phyloP scores from a whole-genome alignment of 139 green algal species.

The Chlamydomonas eustigma region DNA sequence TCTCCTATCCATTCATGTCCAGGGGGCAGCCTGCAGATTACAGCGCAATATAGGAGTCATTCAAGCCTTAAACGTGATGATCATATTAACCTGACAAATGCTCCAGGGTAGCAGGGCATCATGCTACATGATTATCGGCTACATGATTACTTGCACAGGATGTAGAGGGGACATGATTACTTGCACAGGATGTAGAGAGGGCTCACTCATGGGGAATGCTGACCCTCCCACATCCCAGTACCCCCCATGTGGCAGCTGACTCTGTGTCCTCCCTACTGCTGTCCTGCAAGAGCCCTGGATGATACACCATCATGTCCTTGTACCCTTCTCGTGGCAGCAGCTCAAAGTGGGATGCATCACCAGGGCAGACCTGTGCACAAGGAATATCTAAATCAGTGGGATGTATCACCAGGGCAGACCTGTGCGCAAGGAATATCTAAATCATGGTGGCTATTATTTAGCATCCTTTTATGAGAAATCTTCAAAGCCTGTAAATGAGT shows the following conservation, averaged over 20 bases:
- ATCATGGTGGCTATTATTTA: neutral
- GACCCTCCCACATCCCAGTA: conserved; percentile 5
- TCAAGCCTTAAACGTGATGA: neutral
- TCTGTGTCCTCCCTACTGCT: neutral
- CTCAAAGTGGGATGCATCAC: conserved; percentile 20
- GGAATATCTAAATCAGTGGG: conserved; percentile 12
- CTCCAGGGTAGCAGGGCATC: neutral
- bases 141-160: neutral
- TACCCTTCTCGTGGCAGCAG: conserved; percentile 4
- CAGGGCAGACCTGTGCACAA: conserved; percentile 4
- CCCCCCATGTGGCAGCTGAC: neutral
- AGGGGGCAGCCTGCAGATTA: neutral
- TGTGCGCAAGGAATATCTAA: neutral
- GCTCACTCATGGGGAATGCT: conserved; percentile 9
- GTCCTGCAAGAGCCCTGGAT: conserved; percentile 10
- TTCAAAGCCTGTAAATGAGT: neutral
- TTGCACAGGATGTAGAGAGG: neutral
- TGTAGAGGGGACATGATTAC: neutral
- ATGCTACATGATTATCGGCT: too few relatives aligned
- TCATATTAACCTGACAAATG: neutral
- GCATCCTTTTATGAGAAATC: neutral
- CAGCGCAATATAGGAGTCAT: neutral
- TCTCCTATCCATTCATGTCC: conserved; percentile 8
- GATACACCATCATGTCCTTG: conserved; percentile 12
- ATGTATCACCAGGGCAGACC: conserved; percentile 13